Evolutionary conservation across 2,329 filamentous ascomycete species (phyloP).

Genomic region (Phyllosticta capitalensis): DNA sequence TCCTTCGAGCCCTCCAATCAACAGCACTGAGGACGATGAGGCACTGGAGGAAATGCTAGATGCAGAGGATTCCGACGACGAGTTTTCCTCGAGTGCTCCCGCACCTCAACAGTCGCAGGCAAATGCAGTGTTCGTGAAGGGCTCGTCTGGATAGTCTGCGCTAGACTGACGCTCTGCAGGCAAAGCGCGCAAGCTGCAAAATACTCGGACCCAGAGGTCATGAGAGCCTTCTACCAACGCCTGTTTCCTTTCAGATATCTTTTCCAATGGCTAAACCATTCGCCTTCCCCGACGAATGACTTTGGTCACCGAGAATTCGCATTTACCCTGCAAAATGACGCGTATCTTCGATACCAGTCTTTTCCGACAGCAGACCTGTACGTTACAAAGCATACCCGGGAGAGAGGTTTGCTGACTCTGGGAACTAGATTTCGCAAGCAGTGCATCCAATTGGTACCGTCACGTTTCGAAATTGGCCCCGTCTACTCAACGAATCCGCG

Average conservation of each 20-base stretch:
- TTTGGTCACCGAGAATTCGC: slow-evolving; percentile 94
- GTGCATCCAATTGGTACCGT: slow-evolving; percentile 76
- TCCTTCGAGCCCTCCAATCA: slow-evolving; percentile 18
- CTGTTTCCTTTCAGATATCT: slow-evolving; percentile 90
- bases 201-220: slow-evolving; percentile 66
- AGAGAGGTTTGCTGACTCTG: not conserved
- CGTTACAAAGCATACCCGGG: slow-evolving; percentile 16
- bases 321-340: slow-evolving; percentile 86
- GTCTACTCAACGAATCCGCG: slow-evolving; percentile 90
- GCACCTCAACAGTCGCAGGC: not conserved
- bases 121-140: not conserved
- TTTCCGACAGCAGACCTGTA: slow-evolving; percentile 57
- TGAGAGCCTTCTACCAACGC: slow-evolving; percentile 90
- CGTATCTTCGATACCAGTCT: slow-evolving; percentile 85
- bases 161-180: slow-evolving; percentile 4
- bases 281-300: slow-evolving; percentile 72
- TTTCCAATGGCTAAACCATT: slow-evolving; percentile 97
- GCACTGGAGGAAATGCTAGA: slow-evolving; percentile 51
- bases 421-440: slow-evolving; percentile 74
- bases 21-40: slow-evolving; percentile 21
- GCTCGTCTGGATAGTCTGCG: not conserved
- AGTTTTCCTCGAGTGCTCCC: slow-evolving; percentile 48
- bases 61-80: slow-evolving; percentile 47
- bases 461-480: slow-evolving; percentile 97
- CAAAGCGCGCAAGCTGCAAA: slow-evolving; percentile 31